Conservation (phyloP, 352 stramenopile species). For the Phytopythium oedochilum region DNA sequence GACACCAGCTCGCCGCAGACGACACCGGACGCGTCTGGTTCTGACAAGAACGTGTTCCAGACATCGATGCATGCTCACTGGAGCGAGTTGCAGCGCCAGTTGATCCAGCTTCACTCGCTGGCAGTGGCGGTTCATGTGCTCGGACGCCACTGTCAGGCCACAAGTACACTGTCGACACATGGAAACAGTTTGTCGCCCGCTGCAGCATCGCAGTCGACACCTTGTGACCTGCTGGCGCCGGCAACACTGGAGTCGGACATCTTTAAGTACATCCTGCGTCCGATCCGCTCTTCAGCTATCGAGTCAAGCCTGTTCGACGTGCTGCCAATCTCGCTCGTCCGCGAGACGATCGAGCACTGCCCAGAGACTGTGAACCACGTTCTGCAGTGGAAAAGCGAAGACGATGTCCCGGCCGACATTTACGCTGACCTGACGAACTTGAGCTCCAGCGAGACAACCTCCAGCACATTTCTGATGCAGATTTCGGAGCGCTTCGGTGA, state of each 20-base stretch:
- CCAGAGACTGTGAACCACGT: conserved; percentile 77
- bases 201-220: neutral
- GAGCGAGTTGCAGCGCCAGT: conserved; percentile 47
- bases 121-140: conserved; percentile 53
- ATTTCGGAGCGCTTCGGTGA: conserved; percentile 20
- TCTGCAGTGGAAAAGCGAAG: conserved; percentile 66
- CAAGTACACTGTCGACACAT: conserved; percentile 4
- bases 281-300: conserved; percentile 73
- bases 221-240: conserved; percentile 27
- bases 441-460: conserved; percentile 7
- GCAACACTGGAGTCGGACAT: conserved; percentile 54
- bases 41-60: conserved; percentile 23
- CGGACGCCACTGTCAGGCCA: conserved; percentile 46
- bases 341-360: conserved; percentile 74
- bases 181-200: neutral
- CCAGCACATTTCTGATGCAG: conserved; percentile 24
- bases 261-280: conserved; percentile 77
- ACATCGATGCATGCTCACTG: conserved; percentile 41
- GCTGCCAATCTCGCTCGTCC: conserved; percentile 68
- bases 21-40: neutral
- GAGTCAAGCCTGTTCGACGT: conserved; percentile 72
- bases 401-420: conserved; percentile 48
- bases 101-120: conserved; percentile 52
- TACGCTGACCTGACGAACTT: conserved; percentile 21
- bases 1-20: neutral